These are phyloP conservation scores for Apiotrichum porosum DNA, from an alignment of 1,284 basidiomycete species.

Conservation along the genomic window DNA sequence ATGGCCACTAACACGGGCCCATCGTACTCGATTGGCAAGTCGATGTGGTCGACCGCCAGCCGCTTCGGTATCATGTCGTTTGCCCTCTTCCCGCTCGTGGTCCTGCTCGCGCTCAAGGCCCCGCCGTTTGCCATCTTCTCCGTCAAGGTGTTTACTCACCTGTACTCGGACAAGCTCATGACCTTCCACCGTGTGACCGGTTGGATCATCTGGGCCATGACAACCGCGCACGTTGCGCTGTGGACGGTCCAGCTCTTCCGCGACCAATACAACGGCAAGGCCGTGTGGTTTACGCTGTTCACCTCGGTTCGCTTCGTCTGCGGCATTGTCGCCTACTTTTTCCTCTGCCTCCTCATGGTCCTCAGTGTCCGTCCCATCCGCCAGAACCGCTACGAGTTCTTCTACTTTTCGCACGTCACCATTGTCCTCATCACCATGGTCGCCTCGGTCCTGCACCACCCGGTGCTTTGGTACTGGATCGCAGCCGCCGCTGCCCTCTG, in stretches of 20 bases:
- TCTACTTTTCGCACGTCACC: slow-evolving; percentile 67
- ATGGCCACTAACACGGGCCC: slow-evolving; percentile 7
- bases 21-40: slow-evolving; percentile 61
- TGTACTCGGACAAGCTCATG: slow-evolving; percentile 72
- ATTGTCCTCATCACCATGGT: slow-evolving; percentile 62
- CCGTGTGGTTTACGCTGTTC: slow-evolving; percentile 63
- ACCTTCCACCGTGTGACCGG: slow-evolving; percentile 69
- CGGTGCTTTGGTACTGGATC: slow-evolving; percentile 58
- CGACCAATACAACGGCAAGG: slow-evolving; percentile 55
- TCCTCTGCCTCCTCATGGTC: slow-evolving; percentile 63
- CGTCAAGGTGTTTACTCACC: slow-evolving; percentile 61
- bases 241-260: slow-evolving; percentile 69
- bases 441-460: slow-evolving; percentile 64
- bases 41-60: slow-evolving; percentile 71
- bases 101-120: slow-evolving; percentile 73
- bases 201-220: slow-evolving; percentile 67
- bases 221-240: slow-evolving; percentile 62
- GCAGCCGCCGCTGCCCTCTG: slow-evolving; percentile 62
- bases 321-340: slow-evolving; percentile 66
- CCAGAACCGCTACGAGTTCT: slow-evolving; percentile 65
- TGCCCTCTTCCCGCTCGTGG: slow-evolving; percentile 67
- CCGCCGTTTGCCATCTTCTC: slow-evolving; percentile 76
- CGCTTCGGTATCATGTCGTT: slow-evolving; percentile 73
- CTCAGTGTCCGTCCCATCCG: slow-evolving; percentile 63
- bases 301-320: slow-evolving; percentile 66